Conservation (phyloP, 148 eudicot species). For the Tetragonia tetragonoides region DNA sequence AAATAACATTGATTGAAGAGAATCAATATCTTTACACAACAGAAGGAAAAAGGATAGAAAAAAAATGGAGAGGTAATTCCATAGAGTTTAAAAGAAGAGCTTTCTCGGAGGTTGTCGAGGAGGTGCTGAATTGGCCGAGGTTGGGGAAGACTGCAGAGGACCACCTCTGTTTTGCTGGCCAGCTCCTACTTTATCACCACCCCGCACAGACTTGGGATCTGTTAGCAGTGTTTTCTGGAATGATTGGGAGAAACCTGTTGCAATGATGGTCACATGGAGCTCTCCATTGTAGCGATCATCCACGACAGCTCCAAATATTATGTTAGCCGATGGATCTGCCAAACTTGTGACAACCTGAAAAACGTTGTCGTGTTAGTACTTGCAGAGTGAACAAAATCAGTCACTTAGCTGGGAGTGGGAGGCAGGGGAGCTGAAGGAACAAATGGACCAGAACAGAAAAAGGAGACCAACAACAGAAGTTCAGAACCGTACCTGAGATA, state of each 20-base stretch:
- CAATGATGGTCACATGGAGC: conserved; percentile 90
- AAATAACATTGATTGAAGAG: neutral
- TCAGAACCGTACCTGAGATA: conserved; percentile 69
- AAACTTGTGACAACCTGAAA: conserved; percentile 87
- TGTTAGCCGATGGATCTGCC: conserved; percentile 97
- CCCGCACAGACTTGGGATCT: conserved; percentile 71
- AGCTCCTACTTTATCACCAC: conserved; percentile 44
- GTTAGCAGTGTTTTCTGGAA: conserved; percentile 82
- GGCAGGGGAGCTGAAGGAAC: too few species aligned
- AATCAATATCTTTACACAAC: conserved; percentile 21
- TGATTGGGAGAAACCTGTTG: conserved; percentile 92
- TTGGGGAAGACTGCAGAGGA: conserved; percentile 31
- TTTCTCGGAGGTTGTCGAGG: conserved; percentile 55
- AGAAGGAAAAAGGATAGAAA: conserved; percentile 1
- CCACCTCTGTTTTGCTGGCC: conserved; percentile 43
- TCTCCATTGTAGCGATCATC: conserved; percentile 97
- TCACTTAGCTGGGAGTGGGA: too few species aligned
- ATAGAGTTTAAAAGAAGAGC: conserved; percentile 62
- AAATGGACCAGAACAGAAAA: too few species aligned
- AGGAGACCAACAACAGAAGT: too few species aligned
- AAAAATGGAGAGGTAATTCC: neutral
- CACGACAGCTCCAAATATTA: conserved; percentile 97
- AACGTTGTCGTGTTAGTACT: neutral
- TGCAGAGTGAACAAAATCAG: neutral
- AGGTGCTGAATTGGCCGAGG: conserved; percentile 39